Base-by-base conservation (phyloP, 192 early-diverging fungal species). In the Cetraspora pellucida region DNA sequence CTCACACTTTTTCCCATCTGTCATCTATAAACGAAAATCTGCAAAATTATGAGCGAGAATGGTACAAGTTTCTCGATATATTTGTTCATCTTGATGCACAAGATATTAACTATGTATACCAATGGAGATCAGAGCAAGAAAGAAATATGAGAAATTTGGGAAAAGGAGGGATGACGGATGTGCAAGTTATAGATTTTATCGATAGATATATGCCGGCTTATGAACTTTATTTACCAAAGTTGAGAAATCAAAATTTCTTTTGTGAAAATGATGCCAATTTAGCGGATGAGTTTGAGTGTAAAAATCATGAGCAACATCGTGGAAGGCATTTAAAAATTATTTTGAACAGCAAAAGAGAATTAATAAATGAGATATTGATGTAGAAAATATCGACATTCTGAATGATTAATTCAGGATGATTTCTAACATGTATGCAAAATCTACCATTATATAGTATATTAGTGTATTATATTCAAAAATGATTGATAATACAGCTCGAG, bases 121-220 rank as follows among this genome's bases (percentile, higher is more conserved):
- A 86, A 55, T 98, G 97, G 97, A 86, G 97, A 64, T 85, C 87
- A 65, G 83, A 98, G 58, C 96, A 97, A 81, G 97, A 98, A 78
- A 86, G 92, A 44, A 66, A 81, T 45, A 79, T 92, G 86, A 72
- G 81, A 66, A 66, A 58, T 10, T 71, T 74, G 13, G 86, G 81
- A 25, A 87, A 89, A 10, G 49, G 50, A 13, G 92, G 92, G 2
- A 81, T 98, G 81, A 85, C 84, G 0, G 88, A 93, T 59, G 84
- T 89, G n/a, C 87, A 95, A 81, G 90, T 98, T 13, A 72, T 83
- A 5, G 90, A 90, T 65, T 97, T 98, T 89, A 91, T 98, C 2
- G 84, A 92, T 44, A 85, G 91, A 25, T 98, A 93, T 79, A 93
- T 96, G 93, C 97, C 97, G 3, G 87, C 86, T 3, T 97, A 98